These are phyloP conservation scores for Macrophomina phaseolina DNA, from an alignment of 2,329 filamentous ascomycete species.

Conservation along the genomic window DNA sequence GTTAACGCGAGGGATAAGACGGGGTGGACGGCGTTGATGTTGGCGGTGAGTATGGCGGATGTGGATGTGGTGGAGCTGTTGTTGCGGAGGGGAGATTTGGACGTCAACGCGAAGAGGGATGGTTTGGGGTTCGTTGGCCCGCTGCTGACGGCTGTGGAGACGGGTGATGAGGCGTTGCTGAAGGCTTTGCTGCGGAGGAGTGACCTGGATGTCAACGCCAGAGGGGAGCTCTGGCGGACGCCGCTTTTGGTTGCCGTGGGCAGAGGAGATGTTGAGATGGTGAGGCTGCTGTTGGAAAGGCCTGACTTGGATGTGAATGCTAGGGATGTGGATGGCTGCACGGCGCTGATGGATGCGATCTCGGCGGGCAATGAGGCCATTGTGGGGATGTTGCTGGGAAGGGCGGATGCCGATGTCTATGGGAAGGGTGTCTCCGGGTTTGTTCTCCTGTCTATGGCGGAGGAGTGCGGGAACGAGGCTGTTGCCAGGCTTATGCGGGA, in stretches of 20 bases:
- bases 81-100: not conserved
- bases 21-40: not conserved
- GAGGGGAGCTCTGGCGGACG: conserved; percentile 8
- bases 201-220: not conserved
- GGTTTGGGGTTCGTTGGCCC: not conserved
- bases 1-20: not conserved
- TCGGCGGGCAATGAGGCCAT: not conserved
- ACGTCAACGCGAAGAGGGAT: not conserved
- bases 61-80: not conserved
- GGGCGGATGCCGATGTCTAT: not conserved
- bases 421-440: not conserved
- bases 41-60: not conserved
- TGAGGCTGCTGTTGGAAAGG: not conserved
- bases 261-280: not conserved
- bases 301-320: not conserved
- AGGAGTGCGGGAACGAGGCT: not conserved
- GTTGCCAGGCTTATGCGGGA: not conserved
- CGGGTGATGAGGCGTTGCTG: not conserved
- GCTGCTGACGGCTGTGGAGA: not conserved
- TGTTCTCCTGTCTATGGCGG: not conserved
- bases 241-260: not conserved
- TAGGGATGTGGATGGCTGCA: conserved; percentile 6
- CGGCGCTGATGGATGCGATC: not conserved
- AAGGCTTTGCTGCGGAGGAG: not conserved
- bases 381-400: not conserved